Conservation (phyloP, 768 basidiomycete genomes). For the Lentinula sp. region DNA sequence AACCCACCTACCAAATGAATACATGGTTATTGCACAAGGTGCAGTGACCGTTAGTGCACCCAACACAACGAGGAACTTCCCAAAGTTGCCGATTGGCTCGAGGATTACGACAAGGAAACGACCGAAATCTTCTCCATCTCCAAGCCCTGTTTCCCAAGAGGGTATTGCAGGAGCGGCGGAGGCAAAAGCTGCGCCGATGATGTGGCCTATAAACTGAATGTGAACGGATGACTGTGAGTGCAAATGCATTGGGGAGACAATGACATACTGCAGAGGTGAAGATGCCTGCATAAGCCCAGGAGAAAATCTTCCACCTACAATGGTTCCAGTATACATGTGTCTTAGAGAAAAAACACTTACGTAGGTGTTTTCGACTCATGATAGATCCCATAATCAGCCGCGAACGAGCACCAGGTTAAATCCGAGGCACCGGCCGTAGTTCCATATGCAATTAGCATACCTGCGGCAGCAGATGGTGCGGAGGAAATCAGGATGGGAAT, state of each 20-base stretch:
- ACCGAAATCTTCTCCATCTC: constrained; percentile 47
- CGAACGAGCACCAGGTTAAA: constrained; percentile 37
- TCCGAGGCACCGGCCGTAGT: constrained; percentile 32
- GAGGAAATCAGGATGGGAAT: constrained; percentile 7
- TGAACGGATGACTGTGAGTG: background rate
- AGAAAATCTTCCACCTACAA: constrained; percentile 49
- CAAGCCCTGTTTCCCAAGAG: constrained; percentile 51
- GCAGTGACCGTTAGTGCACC: constrained; percentile 71
- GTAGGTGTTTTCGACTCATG: constrained; percentile 15
- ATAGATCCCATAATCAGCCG: constrained; percentile 40
- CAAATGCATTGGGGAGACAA: background rate
- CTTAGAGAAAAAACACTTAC: background rate
- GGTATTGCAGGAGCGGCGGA: constrained; percentile 49
- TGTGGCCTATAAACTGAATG: constrained; percentile 31
- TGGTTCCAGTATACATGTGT: background rate
- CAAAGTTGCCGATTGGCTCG: constrained; percentile 54
- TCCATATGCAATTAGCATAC: constrained; percentile 27
- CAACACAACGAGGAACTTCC: constrained; percentile 66
- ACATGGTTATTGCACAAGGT: constrained; percentile 74
- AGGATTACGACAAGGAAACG: constrained; percentile 61
- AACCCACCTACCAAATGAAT: constrained; percentile 49
- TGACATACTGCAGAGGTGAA: constrained; percentile 49
- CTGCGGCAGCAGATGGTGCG: constrained; percentile 21
- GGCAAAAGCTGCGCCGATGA: constrained; percentile 66
- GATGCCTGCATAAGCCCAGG: constrained; percentile 62